Percentiles rank a stretch among this genome's conserved stretches.
These are phyloP conservation scores for Haematococcus lacustris DNA, from an alignment of 139 green algal genomes.

Conservation along the genomic window DNA sequence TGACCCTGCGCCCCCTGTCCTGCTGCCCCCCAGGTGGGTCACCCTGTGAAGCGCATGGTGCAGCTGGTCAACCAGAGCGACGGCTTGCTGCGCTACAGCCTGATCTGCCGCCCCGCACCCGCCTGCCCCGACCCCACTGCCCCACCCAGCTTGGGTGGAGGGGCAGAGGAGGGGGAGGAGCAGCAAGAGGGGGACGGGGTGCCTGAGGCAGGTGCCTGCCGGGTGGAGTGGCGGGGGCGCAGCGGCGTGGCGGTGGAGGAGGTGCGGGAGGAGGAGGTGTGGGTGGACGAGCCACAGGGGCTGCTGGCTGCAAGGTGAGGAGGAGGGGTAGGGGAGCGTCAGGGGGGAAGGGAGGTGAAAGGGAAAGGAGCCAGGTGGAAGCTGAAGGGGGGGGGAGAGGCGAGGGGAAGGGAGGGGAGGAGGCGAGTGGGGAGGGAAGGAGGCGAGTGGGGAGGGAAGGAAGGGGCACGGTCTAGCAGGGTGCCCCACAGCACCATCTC, in stretches of 20 bases:
- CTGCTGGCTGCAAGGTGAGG: slow-evolving; percentile 19
- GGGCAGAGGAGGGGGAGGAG: too few species aligned
- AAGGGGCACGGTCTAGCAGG: background rate
- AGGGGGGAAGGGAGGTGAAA: slow-evolving; percentile 1
- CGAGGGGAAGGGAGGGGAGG: background rate
- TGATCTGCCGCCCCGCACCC: slow-evolving; percentile 19
- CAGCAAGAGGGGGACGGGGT: too few species aligned
- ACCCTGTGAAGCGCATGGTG: slow-evolving; percentile 26
- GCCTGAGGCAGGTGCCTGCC: slow-evolving; percentile 1
- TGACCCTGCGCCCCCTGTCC: too few species aligned
- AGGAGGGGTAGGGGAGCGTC: too few species aligned
- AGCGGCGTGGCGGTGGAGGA: background rate
- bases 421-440: background rate
- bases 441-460: background rate
- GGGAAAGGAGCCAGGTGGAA: background rate
- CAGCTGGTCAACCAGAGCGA: slow-evolving; percentile 56
- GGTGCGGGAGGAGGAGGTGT: slow-evolving; percentile 19
- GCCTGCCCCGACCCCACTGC: background rate
- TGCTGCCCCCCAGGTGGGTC: slow-evolving; percentile 33
- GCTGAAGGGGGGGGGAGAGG: background rate
- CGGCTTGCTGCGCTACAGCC: slow-evolving; percentile 49
- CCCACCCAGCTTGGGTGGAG: too few species aligned
- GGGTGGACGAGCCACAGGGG: slow-evolving; percentile 43
- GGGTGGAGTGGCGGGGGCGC: slow-evolving; percentile 3
- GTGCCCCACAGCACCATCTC: too few species aligned